Conservation (phyloP, 768 basidiomycete genomes). For the Gyrodon lividus region DNA sequence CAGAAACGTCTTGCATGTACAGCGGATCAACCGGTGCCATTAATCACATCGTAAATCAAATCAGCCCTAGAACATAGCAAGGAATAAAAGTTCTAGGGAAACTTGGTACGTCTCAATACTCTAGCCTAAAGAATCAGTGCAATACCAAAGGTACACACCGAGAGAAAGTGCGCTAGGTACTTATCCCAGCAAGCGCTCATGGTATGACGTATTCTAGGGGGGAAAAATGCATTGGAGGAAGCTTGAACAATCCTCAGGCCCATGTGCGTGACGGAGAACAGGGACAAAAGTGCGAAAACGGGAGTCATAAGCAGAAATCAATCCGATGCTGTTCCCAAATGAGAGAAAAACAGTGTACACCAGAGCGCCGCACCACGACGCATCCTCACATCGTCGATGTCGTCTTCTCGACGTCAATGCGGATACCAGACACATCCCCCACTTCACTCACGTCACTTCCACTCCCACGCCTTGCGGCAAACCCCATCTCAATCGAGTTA, state of each 20-base stretch:
- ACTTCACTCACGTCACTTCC: slow-evolving; percentile 23
- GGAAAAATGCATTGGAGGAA: slow-evolving; percentile 13
- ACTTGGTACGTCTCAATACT: background rate
- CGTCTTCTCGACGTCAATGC: slow-evolving; percentile 62
- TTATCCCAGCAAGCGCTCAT: slow-evolving; percentile 14
- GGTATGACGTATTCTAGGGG: slow-evolving; percentile 21
- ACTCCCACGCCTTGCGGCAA: slow-evolving; percentile 14
- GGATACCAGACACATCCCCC: slow-evolving; percentile 41
- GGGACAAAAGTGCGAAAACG: slow-evolving; percentile 20
- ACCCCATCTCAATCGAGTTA: slow-evolving; percentile 41
- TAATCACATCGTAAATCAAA: background rate
- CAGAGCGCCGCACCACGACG: background rate
- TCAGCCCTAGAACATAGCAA: slow-evolving; percentile 1
- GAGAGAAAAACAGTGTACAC: slow-evolving; percentile 9
- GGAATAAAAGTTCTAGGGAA: background rate
- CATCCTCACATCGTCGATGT: slow-evolving; percentile 45
- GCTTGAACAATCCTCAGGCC: slow-evolving; percentile 6
- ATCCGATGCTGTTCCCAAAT: slow-evolving; percentile 27
- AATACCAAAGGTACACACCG: slow-evolving; percentile 5
- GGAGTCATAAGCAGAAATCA: slow-evolving; percentile 23
- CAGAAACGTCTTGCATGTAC: too few relatives aligned
- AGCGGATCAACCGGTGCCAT: background rate
- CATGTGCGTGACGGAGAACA: slow-evolving; percentile 4
- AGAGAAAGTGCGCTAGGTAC: slow-evolving; percentile 10
- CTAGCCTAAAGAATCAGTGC: background rate